Base-by-base conservation (phyloP, 1,139 yeast genomes). In the Zygoascus meyerae region DNA sequence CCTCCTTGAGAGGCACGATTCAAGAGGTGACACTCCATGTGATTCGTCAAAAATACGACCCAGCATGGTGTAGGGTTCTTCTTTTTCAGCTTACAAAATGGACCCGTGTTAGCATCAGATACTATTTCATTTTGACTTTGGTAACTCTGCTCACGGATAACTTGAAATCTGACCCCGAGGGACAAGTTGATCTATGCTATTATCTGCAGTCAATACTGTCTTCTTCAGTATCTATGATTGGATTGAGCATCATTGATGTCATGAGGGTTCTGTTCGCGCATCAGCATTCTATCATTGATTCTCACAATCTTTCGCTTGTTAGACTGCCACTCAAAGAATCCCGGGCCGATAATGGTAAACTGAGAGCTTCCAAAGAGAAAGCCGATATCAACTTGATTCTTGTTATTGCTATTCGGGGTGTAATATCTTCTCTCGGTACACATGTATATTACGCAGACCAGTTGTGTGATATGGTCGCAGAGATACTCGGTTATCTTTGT, bases 21-120 rank as follows among this genome's bases (percentile, higher is more conserved):
- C 55, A 53, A 12, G 57, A 66, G 1, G 55, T 71, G 16, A 58
- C 67, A n/a, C 50, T 55, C 2, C 70, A 60, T 51, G 53, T 69
- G 17, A 46, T 67, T 8, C 51, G 48, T 14, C 52, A 55, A 18
- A 40, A 52, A 12, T 44, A 50, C 10, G 47, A 70, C 53, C 55
- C 58, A 9, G 55, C 56, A 6, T 83, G 90, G 90, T 71, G 79
- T 2, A 70, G 74, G 26, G 65, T 72, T 2, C 71, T 89, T 47
- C 67, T 86, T 43, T 83, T 80, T 53, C 70, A 80, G 53, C 77
- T 86, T 49, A 79, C 63, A 9, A 76, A 79, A 40, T 87, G 92
- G 79, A 78, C 87, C 6, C 97, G 95, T 0, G 95, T 92, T 14
- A 97, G 89, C 60, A 70, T 87, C 52, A 72, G 98, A 53, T 90